Evolutionary conservation across 441 rosid genomes (phyloP).

Genomic region (Iberis amara): DNA sequence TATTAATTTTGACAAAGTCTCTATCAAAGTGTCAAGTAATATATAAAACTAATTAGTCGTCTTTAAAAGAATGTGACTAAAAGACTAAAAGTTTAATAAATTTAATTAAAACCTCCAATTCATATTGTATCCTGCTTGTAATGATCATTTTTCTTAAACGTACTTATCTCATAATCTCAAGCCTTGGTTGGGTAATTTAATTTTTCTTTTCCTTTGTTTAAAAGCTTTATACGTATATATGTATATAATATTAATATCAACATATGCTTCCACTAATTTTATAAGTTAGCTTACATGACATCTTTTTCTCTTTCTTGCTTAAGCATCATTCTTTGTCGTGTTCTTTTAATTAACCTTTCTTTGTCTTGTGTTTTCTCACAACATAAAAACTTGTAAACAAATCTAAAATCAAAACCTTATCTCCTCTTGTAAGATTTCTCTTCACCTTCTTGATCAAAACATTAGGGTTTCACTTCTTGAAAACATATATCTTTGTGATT

Average conservation of each 20-base stretch:
- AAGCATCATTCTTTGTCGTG: slow-evolving; percentile 34
- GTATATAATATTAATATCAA: neutral
- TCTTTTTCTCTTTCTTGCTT: slow-evolving; percentile 33
- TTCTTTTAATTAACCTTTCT: slow-evolving; percentile 28
- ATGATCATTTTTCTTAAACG: slow-evolving; percentile 8
- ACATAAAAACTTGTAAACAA: slow-evolving; percentile 29
- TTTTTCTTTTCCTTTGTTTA: neutral
- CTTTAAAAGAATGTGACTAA: too few species aligned
- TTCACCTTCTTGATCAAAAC: slow-evolving; percentile 19
- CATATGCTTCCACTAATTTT: slow-evolving; percentile 23
- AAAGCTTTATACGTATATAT: neutral
- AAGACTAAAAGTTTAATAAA: too few species aligned
- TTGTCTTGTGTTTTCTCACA: slow-evolving; percentile 30
- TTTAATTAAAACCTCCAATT: neutral
- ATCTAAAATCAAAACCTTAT: slow-evolving; percentile 29
- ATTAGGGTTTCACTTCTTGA: too few species aligned
- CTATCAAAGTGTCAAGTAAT: too few species aligned
- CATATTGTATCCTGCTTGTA: slow-evolving; percentile 9
- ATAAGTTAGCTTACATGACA: slow-evolving; percentile 33
- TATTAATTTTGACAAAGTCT: too few species aligned
- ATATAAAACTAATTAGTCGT: too few species aligned
- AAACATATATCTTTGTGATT: too few species aligned
- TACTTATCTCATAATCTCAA: slow-evolving; percentile 12
- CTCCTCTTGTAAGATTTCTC: slow-evolving; percentile 18
- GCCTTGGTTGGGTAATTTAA: slow-evolving; percentile 17